Evolutionary conservation across 768 basidiomycete species (phyloP).

Genomic region (Boletus subcaerulescens): DNA sequence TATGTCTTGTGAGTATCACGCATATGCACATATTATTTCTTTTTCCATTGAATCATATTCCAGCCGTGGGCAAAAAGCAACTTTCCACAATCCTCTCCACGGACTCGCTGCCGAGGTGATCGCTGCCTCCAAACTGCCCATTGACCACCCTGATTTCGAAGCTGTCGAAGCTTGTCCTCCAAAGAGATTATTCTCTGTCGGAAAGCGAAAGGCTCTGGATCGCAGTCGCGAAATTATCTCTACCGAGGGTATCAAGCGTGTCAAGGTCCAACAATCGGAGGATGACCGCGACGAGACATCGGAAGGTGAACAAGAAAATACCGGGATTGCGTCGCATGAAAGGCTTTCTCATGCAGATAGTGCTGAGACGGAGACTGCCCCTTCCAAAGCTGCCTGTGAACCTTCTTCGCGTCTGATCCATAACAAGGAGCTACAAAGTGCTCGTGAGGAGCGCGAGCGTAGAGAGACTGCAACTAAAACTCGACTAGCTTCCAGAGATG

Average conservation of each 20-base stretch:
- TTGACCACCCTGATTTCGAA: constrained; percentile 64
- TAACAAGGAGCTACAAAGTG: constrained; percentile 4
- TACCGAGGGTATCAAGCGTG: constrained; percentile 14
- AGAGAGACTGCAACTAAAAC: constrained; percentile 21
- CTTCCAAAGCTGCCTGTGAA: constrained; percentile 2
- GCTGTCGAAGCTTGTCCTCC: constrained; percentile 54
- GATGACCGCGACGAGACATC: constrained; percentile 5
- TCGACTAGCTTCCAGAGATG: constrained; percentile 24
- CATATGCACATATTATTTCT: not conserved
- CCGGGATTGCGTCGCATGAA: not conserved
- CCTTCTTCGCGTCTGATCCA: not conserved
- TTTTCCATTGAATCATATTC: constrained; percentile 3
- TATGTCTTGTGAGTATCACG: constrained; percentile 65
- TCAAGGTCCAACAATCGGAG: constrained; percentile 5
- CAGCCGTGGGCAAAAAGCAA: constrained; percentile 66
- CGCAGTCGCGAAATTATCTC: constrained; percentile 19
- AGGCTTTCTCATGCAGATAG: not conserved
- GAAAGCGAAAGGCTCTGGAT: constrained; percentile 29
- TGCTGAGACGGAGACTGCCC: constrained; percentile 2
- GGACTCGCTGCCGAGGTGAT: constrained; percentile 42
- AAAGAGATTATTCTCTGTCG: constrained; percentile 47
- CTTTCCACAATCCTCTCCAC: constrained; percentile 63
- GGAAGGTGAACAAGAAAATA: constrained; percentile 15
- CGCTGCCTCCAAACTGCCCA: constrained; percentile 50
- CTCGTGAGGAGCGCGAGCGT: constrained; percentile 27